These are phyloP conservation scores for Tolypocladium ophioglossoides DNA, from an alignment of 2,329 filamentous ascomycete genomes.

Conservation along the genomic window DNA sequence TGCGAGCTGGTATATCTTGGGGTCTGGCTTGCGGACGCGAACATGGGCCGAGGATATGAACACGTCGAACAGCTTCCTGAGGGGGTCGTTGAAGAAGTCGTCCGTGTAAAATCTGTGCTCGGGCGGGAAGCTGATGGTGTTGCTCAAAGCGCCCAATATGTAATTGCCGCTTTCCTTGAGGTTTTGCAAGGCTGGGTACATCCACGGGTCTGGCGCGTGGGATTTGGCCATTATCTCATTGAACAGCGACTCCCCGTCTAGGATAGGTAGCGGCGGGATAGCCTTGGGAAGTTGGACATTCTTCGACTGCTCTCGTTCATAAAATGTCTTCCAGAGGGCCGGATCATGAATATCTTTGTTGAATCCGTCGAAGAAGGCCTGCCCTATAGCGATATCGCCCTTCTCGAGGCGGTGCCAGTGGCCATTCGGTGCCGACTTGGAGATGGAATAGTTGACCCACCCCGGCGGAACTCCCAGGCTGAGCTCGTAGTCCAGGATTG, in stretches of 20 bases:
- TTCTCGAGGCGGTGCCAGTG: conserved; percentile 85
- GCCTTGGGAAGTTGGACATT: conserved; percentile 26
- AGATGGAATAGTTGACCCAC: conserved; percentile 88
- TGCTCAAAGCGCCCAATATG: conserved; percentile 74
- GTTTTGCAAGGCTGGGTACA: conserved; percentile 70
- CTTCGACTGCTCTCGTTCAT: conserved; percentile 31
- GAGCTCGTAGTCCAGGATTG: conserved; percentile 84
- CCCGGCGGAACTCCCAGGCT: conserved; percentile 67
- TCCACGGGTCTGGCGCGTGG: conserved; percentile 66
- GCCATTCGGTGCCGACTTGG: conserved; percentile 63
- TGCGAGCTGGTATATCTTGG: conserved; percentile 67
- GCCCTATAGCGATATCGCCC: conserved; percentile 67
- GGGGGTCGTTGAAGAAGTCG: conserved; percentile 40
- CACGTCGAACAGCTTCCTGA: conserved; percentile 67
- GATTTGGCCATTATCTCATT: conserved; percentile 81
- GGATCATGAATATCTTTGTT: conserved; percentile 59
- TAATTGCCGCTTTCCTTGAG: conserved; percentile 55
- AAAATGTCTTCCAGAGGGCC: conserved; percentile 59
- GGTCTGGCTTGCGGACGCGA: conserved; percentile 79
- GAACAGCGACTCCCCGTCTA: conserved; percentile 75
- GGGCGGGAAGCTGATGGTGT: conserved; percentile 78
- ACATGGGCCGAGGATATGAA: conserved; percentile 82
- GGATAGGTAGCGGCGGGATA: conserved; percentile 53
- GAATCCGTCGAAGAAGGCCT: conserved; percentile 67
- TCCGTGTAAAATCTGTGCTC: conserved; percentile 54